phyloP scores from a whole-genome alignment of 345 rosid species.

The Laguncularia racemosa region DNA sequence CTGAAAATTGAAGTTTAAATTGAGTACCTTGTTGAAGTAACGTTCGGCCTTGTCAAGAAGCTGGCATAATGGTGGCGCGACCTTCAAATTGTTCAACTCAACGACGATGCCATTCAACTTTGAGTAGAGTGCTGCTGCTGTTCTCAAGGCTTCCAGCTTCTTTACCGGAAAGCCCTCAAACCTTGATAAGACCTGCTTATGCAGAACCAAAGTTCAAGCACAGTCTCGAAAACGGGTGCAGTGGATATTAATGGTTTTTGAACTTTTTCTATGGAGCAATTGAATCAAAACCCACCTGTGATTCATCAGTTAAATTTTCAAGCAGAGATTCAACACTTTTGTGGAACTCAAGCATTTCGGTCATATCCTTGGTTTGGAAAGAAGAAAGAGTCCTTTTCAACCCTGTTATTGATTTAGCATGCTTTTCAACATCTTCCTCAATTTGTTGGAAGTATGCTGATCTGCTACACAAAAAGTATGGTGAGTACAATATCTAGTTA shows the following conservation, averaged over 20 bases:
- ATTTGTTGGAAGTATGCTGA: constrained; percentile 88
- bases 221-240: neutral
- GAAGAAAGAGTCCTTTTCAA: constrained; percentile 42
- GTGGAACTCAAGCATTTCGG: constrained; percentile 63
- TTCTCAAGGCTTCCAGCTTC: constrained; percentile 80
- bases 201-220: neutral
- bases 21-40: constrained; percentile 67
- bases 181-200: constrained; percentile 65
- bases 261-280: neutral
- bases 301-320: constrained; percentile 79
- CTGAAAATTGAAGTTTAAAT: too few species aligned
- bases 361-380: constrained; percentile 78
- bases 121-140: constrained; percentile 50
- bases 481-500: too few species aligned
- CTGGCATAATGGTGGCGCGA: constrained; percentile 50
- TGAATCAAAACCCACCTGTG: constrained; percentile 45
- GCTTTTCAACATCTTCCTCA: constrained; percentile 67
- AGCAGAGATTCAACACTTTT: constrained; percentile 68
- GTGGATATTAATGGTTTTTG: neutral
- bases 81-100: constrained; percentile 62
- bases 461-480: constrained; percentile 24
- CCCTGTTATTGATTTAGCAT: constrained; percentile 46
- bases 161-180: constrained; percentile 88
- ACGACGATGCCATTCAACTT: constrained; percentile 44
- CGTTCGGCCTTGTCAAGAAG: constrained; percentile 77